A percentile compares a stretch with the other conserved stretches of the same genome.
These are phyloP conservation scores for Magnusiomyces tetraspermus DNA, from an alignment of 1,139 yeast genomes.

Conservation along the genomic window DNA sequence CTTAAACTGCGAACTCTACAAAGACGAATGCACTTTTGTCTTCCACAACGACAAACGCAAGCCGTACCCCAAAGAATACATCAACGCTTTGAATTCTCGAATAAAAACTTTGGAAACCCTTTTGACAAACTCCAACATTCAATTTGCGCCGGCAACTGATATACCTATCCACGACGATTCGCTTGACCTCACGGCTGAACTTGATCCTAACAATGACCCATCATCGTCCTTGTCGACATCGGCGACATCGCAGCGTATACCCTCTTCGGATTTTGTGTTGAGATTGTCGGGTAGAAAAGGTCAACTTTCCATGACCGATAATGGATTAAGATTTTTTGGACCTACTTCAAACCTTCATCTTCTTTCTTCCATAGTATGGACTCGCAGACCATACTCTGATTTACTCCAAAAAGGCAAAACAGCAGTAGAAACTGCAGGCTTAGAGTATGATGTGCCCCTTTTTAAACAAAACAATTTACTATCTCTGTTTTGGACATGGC, in stretches of 20 bases:
- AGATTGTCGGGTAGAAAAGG: conserved; percentile 14
- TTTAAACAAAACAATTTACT: conserved; percentile 18
- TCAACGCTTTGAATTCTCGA: conserved; percentile 15
- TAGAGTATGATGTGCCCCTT: conserved; percentile 15
- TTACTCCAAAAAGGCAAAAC: conserved; percentile 12
- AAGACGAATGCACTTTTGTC: conserved; percentile 21
- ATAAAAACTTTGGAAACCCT: conserved; percentile 14
- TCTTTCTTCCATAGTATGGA: conserved; percentile 11
- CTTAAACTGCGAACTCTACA: conserved; percentile 52
- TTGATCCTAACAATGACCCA: background rate
- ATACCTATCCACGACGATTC: conserved; percentile 2
- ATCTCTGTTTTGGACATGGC: conserved; percentile 25
- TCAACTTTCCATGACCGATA: conserved; percentile 19
- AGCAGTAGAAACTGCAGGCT: conserved; percentile 12
- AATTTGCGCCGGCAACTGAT: conserved; percentile 7
- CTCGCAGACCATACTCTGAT: conserved; percentile 13
- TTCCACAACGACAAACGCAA: conserved; percentile 18
- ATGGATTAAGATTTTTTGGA: conserved; percentile 23
- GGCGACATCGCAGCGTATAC: background rate
- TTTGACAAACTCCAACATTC: conserved; percentile 12
- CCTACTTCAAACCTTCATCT: conserved; percentile 22
- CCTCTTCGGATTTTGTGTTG: conserved; percentile 6
- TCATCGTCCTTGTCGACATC: background rate
- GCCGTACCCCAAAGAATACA: conserved; percentile 18
- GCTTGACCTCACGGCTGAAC: background rate